Percentiles rank a stretch among this genome's conserved stretches.
phyloP scores from a whole-genome alignment of 192 early-diverging fungal genomes.

The Phlyctochytrium arcticum region DNA sequence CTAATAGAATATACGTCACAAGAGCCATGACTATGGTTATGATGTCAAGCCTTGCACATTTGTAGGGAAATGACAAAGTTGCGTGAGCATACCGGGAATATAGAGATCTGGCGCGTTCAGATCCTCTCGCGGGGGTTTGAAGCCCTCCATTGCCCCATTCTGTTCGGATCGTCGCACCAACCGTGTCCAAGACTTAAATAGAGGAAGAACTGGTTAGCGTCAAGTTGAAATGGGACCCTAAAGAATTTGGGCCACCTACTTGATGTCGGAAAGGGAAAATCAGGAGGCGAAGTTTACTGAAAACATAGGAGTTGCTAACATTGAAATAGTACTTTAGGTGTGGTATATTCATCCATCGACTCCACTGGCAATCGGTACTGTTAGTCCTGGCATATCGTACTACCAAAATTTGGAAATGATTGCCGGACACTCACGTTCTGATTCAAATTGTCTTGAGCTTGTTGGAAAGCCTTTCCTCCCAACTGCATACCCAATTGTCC shows the following conservation, averaged over 20 bases:
- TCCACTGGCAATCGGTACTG: constrained; percentile 50
- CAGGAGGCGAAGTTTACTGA: constrained; percentile 79
- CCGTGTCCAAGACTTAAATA: constrained; percentile 69
- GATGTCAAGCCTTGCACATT: neutral
- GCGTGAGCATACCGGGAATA: constrained; percentile 63
- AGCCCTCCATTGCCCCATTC: constrained; percentile 55
- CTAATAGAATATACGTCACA: constrained; percentile 84
- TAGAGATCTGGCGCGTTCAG: constrained; percentile 95
- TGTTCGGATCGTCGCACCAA: constrained; percentile 69
- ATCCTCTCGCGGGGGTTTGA: constrained; percentile 84
- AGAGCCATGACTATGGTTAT: constrained; percentile 70
- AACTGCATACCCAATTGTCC: constrained; percentile 93
- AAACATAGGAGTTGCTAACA: constrained; percentile 90
- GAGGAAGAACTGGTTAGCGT: neutral
- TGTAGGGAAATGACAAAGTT: neutral
- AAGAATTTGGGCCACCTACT: neutral
- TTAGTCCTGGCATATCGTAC: neutral
- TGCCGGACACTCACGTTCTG: constrained; percentile 67
- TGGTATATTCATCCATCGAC: constrained; percentile 77
- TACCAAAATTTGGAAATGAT: constrained; percentile 3
- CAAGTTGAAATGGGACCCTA: neutral
- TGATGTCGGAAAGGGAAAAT: constrained; percentile 88
- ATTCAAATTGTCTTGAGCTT: constrained; percentile 83
- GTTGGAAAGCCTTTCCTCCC: constrained; percentile 74
- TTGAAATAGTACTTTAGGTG: constrained; percentile 91